These are phyloP conservation scores for Phylloporus sp. DNA, from an alignment of 1,284 basidiomycete species.

Conservation along the genomic window DNA sequence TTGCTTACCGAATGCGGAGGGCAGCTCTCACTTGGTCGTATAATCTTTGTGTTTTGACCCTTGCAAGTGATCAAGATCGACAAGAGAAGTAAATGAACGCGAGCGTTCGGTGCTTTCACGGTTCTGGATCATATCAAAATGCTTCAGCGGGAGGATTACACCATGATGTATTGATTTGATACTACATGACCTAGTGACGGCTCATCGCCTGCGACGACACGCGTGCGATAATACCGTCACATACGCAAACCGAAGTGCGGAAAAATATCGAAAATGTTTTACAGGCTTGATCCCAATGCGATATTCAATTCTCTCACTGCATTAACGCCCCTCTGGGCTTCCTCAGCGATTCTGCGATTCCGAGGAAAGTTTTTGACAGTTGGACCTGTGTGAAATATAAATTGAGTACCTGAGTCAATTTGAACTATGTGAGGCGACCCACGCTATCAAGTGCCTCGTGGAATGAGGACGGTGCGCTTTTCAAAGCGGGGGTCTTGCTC, in stretches of 20 bases:
- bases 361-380: slow-evolving; percentile 65
- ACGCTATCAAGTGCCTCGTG: slow-evolving; percentile 62
- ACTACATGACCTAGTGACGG: too few relatives aligned
- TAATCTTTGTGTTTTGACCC: too few relatives aligned
- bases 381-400: slow-evolving; percentile 49
- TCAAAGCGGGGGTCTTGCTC: slow-evolving; percentile 40
- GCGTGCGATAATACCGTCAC: too few relatives aligned
- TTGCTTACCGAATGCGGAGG: too few relatives aligned
- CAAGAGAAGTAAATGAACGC: too few relatives aligned
- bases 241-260: background rate
- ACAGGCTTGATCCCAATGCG: background rate
- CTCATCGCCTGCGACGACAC: too few relatives aligned
- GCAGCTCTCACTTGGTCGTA: too few relatives aligned
- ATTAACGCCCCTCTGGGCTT: slow-evolving; percentile 59
- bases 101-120: too few relatives aligned
- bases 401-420: background rate
- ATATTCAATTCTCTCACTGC: slow-evolving; percentile 12
- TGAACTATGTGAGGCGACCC: slow-evolving; percentile 12
- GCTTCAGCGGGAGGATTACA: too few relatives aligned
- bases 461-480: slow-evolving; percentile 55
- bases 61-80: too few relatives aligned
- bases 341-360: slow-evolving; percentile 64
- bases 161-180: too few relatives aligned
- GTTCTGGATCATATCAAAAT: too few relatives aligned
- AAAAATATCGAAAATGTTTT: background rate